Base-by-base conservation (phyloP, 805 yeast species). In the Wickerhamiella parazyma region DNA sequence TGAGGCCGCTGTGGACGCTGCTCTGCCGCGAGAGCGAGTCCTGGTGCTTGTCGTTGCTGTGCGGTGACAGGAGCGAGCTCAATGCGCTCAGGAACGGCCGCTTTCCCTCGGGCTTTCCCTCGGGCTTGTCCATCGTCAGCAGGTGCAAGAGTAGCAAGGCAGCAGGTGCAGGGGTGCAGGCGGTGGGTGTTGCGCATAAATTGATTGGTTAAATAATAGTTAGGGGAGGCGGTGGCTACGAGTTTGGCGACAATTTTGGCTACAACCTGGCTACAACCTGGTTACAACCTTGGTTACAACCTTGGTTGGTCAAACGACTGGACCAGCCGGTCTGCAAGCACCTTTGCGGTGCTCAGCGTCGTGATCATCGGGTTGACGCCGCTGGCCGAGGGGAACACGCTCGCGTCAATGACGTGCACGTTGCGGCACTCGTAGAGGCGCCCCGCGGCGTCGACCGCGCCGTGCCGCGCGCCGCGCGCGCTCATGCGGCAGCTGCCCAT, bases 351-450 rank as follows among this genome's bases (percentile, higher is more conserved):
- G 2, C 76, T 60, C 71, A 72, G 64, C 28, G 68, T 62, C 1
- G 71, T 40, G 24, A 71, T 57, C 77, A 72, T 72, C 7, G 77
- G 76, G 50, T 72, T 72, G 33, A 66, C 73, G 3, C 77, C 77
- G 25, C 71, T 65, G 0, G 76, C 76, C 1, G 71, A 58, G 6
- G 76, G 76, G 60, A 71, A 57, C 6, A 64, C 67, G 48, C 72
- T 66, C 4, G 73, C 64, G 51, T 72, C 77, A 3, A 73, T 71
- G 14, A 72, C 68, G 47, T 62, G 69, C 24, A 72, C 64, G 50
- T 72, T 69, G 33, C 59, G 55, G 50, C 72, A 64, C 49, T 72
- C 77, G 52, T 60, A 70, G 12, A 71, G 61, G 35, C 63, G 66
- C 14, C 76, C 77, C 11, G 55, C 58, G 6, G 49, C 51, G 45